Conservation (phyloP, 257 asterid genomes). For the Plantago major region DNA sequence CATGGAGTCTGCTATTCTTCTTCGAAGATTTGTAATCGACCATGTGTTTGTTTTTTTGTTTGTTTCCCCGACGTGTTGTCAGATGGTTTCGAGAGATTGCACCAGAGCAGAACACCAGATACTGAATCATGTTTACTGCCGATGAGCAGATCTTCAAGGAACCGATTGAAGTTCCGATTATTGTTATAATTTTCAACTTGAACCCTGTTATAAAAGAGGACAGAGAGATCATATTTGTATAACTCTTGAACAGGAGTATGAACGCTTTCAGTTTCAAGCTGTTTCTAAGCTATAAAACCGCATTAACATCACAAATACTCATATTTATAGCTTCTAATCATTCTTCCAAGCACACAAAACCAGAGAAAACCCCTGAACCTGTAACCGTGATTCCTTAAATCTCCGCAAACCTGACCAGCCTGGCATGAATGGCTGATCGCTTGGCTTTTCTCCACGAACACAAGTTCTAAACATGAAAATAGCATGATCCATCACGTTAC, state of each 20-base stretch:
- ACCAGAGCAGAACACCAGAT: too few relatives aligned
- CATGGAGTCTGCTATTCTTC: too few relatives aligned
- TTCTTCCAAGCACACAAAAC: constrained; percentile 68
- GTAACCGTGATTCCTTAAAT: constrained; percentile 21
- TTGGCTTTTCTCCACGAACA: constrained; percentile 21
- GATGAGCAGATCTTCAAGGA: too few relatives aligned
- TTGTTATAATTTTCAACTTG: too few relatives aligned
- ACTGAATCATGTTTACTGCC: too few relatives aligned
- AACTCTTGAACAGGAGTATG: background rate
- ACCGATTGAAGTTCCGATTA: too few relatives aligned
- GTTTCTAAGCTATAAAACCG: background rate
- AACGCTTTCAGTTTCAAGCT: background rate
- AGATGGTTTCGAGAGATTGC: too few relatives aligned
- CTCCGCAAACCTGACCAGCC: constrained; percentile 25
- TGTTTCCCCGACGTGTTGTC: too few relatives aligned
- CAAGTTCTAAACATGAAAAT: constrained; percentile 54
- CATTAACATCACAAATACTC: background rate
- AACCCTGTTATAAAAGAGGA: background rate
- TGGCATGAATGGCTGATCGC: constrained; percentile 17
- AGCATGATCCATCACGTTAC: constrained; percentile 38
- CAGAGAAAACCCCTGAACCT: constrained; percentile 45
- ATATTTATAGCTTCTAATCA: constrained; percentile 22
- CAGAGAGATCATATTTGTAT: background rate
- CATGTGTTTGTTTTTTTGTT: too few relatives aligned
- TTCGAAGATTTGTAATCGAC: too few relatives aligned